A percentile compares a stretch with the other conserved stretches of the same genome.
phyloP scores from a whole-genome alignment of 345 rosid species.

The Syzygium aromaticum region DNA sequence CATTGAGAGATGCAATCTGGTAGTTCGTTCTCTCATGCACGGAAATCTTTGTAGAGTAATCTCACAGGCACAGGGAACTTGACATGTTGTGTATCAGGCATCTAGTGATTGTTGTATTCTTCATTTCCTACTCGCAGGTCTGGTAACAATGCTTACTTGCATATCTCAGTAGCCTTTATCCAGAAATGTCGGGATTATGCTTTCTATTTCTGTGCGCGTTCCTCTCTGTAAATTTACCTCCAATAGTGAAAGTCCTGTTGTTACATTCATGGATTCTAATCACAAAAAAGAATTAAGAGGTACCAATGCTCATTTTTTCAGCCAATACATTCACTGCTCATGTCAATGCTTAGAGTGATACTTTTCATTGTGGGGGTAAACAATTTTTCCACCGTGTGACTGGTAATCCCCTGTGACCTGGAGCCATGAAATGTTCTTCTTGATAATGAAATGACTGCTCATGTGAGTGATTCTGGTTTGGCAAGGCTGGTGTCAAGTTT shows the following conservation, averaged over 20 bases:
- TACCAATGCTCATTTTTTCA: neutral
- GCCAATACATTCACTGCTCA: neutral
- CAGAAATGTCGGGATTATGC: slow-evolving; percentile 33
- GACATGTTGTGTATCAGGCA: neutral
- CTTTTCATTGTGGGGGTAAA: neutral
- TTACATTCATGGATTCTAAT: no score
- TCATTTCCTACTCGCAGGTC: slow-evolving; percentile 42
- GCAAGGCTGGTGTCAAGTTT: neutral
- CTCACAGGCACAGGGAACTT: neutral
- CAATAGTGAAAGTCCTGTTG: neutral
- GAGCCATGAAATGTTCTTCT: neutral
- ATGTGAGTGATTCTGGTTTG: neutral
- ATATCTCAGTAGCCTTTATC: slow-evolving; percentile 88
- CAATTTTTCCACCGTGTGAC: neutral
- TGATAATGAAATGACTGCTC: neutral
- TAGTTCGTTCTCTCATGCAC: neutral
- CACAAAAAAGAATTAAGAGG: neutral
- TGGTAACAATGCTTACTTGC: slow-evolving; percentile 88
- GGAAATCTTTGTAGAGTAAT: neutral
- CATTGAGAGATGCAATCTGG: neutral
- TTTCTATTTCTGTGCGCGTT: neutral
- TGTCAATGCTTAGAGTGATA: neutral
- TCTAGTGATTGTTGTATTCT: neutral
- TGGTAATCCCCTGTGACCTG: neutral
- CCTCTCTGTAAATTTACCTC: neutral